Conservation (phyloP, 1,139 yeast genomes). For the Candida labiduridarum region DNA sequence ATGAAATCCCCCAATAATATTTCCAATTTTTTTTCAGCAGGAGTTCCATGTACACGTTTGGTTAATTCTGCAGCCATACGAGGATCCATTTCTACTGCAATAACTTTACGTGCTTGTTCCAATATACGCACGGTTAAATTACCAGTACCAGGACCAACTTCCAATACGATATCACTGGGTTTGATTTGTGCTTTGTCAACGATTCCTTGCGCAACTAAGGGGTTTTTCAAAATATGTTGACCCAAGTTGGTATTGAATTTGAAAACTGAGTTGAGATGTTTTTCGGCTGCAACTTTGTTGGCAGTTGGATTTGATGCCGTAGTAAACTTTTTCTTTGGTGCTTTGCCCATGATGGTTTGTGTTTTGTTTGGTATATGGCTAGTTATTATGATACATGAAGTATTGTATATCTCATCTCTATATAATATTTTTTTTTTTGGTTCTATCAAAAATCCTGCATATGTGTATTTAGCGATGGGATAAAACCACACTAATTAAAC, state of each 20-base stretch:
- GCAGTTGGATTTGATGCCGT: constrained; percentile 46
- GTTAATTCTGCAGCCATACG: constrained; percentile 99
- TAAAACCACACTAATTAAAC: neutral
- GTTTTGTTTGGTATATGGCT: neutral
- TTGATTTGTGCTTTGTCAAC: constrained; percentile 94
- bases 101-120: constrained; percentile 88
- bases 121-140: constrained; percentile 90
- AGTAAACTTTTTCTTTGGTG: constrained; percentile 53
- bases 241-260: constrained; percentile 96
- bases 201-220: constrained; percentile 95
- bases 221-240: constrained; percentile 95
- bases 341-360: constrained; percentile 49
- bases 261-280: constrained; percentile 80
- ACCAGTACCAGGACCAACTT: constrained; percentile 99
- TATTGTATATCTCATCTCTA: constrained; percentile 14
- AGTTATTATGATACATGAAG: neutral
- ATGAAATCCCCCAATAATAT: constrained; percentile 93
- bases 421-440: constrained; percentile 3
- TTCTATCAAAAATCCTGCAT: neutral
- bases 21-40: constrained; percentile 87
- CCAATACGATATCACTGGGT: constrained; percentile 91
- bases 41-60: constrained; percentile 96
- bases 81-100: constrained; percentile 98
- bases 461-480: neutral
- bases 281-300: constrained; percentile 62